Conservation (phyloP, 2,329 filamentous ascomycete species). For the Epichloe uncinata region DNA sequence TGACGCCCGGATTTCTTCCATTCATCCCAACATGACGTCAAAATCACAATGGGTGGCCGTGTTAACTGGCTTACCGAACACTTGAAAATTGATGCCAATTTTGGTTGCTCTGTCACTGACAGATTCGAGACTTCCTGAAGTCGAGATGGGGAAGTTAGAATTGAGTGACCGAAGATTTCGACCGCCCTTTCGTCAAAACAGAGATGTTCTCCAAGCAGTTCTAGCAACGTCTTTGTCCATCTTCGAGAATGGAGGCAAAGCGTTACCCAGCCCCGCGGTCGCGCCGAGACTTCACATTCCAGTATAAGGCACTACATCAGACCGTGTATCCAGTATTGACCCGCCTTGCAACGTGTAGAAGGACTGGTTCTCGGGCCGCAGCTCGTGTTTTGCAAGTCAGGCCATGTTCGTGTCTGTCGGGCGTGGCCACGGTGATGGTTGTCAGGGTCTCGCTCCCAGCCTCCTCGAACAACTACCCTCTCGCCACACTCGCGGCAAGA, state of each 20-base stretch:
- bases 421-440: neutral
- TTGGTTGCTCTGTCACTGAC: neutral
- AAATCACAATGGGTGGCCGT: neutral
- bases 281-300: slow-evolving; percentile 13
- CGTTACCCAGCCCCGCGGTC: slow-evolving; percentile 9
- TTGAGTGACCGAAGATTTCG: neutral
- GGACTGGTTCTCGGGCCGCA: neutral
- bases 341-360: neutral
- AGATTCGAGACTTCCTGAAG: neutral
- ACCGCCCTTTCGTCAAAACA: neutral
- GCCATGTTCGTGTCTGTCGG: neutral
- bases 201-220: neutral
- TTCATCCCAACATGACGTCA: neutral
- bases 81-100: neutral
- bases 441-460: neutral
- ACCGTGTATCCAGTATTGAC: neutral
- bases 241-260: neutral
- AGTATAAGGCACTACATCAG: slow-evolving; percentile 9
- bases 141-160: neutral
- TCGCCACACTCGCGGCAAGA: neutral
- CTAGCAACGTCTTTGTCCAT: neutral
- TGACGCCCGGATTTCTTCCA: neutral
- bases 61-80: neutral
- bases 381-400: neutral
- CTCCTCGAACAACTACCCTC: neutral